Percentiles rank a stretch among this genome's conserved stretches.
These are phyloP conservation scores for Entoloma clypeatum DNA, from an alignment of 1,284 basidiomycete species.

Conservation along the genomic window DNA sequence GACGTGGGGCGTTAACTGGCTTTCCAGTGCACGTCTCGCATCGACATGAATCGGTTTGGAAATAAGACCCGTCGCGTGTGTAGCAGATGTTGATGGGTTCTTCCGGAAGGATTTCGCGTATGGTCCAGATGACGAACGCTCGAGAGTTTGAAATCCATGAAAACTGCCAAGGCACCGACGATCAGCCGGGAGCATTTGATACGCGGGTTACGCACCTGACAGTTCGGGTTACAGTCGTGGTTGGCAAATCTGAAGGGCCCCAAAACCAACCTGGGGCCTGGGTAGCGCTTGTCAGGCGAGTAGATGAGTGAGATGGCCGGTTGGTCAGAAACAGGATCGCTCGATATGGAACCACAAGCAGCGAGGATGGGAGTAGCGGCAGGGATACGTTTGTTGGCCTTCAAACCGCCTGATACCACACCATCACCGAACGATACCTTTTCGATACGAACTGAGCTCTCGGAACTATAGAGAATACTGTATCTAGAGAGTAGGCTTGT, in stretches of 20 bases:
- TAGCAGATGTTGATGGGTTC: not conserved
- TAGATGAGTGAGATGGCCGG: slow-evolving; percentile 1
- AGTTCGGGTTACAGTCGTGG: slow-evolving; percentile 9
- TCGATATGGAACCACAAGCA: slow-evolving; percentile 1
- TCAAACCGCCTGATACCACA: slow-evolving; percentile 1
- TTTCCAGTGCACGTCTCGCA: not conserved
- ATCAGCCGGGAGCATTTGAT: not conserved
- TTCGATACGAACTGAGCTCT: not conserved
- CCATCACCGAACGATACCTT: slow-evolving; percentile 3
- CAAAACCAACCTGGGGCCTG: slow-evolving; percentile 3
- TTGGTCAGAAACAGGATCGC: not conserved
- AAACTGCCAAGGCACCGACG: not conserved
- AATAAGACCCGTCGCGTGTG: not conserved
- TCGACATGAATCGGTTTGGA: not conserved
- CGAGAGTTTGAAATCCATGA: not conserved
- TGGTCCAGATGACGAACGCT: not conserved
- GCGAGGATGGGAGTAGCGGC: slow-evolving; percentile 1
- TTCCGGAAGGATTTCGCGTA: not conserved
- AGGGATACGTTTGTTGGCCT: not conserved
- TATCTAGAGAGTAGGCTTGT: slow-evolving; percentile 6
- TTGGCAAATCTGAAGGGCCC: slow-evolving; percentile 10
- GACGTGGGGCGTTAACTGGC: not conserved
- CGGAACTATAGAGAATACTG: slow-evolving; percentile 1
- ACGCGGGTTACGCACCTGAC: slow-evolving; percentile 1
- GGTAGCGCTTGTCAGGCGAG: not conserved